Conservation (phyloP, 148 eudicot genomes). For the Pharnaceum exiguum region DNA sequence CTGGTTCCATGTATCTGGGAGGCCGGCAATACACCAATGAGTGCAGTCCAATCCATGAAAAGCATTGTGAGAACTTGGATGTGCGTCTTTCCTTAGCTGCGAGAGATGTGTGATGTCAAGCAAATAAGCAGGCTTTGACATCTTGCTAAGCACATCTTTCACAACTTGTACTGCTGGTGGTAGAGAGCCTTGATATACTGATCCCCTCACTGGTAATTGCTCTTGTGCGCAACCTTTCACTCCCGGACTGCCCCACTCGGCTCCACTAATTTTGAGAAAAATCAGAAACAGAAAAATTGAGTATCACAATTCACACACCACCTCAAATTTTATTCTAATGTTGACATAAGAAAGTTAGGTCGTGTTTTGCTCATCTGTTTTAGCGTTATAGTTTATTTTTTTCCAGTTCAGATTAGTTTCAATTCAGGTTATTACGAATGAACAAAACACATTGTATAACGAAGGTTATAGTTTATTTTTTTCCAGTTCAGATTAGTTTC, state of each 20-base stretch:
- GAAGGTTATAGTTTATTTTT: no score
- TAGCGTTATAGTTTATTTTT: no score
- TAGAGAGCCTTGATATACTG: conserved; percentile 17
- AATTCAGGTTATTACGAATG: no score
- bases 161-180: conserved; percentile 34
- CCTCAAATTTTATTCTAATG: no score
- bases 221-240: conserved; percentile 32
- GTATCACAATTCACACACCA: no score
- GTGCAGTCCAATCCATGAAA: conserved; percentile 42
- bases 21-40: conserved; percentile 68
- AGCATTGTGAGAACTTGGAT: conserved; percentile 40
- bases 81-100: conserved; percentile 53
- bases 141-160: conserved; percentile 33
- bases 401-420: no score
- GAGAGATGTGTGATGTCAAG: conserved; percentile 50
- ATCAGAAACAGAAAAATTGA: background rate
- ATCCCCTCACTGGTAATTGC: conserved; percentile 34
- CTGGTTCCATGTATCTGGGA: conserved; percentile 69
- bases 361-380: no score
- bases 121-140: conserved; percentile 33
- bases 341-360: no score
- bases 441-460: no score
- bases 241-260: conserved; percentile 45
- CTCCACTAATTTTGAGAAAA: conserved; percentile 28
- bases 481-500: no score